Evolutionary conservation across 768 basidiomycete genomes (phyloP).

Genomic region (Naganishia vaughanmartiniae): DNA sequence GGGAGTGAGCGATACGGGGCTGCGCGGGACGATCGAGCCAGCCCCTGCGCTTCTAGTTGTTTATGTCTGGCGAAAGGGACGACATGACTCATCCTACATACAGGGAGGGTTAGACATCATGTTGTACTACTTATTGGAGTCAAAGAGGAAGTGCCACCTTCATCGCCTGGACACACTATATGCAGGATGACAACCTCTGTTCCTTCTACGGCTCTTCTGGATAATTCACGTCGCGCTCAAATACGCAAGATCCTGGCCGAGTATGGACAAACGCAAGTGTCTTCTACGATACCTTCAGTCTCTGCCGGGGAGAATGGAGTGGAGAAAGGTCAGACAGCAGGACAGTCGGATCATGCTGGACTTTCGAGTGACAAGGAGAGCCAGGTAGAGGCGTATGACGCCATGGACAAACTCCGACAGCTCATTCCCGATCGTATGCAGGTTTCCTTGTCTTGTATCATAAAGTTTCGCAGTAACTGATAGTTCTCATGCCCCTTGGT

Average conservation of each 20-base stretch:
- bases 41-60: conserved; percentile 6
- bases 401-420: conserved; percentile 20
- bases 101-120: too few species aligned
- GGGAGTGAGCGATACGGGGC: conserved; percentile 6
- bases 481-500: background rate
- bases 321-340: background rate
- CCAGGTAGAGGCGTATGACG: background rate
- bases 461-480: background rate
- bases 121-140: background rate
- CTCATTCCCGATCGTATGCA: conserved; percentile 19
- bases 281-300: background rate
- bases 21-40: conserved; percentile 19
- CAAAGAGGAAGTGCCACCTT: background rate
- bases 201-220: background rate
- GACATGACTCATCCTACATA: conserved; percentile 20
- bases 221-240: conserved; percentile 7
- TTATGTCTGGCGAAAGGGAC: background rate
- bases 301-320: background rate
- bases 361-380: background rate
- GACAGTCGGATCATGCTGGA: background rate
- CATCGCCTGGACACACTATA: background rate
- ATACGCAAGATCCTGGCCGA: conserved; percentile 13
- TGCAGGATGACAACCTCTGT: background rate
- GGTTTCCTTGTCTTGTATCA: background rate
- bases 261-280: conserved; percentile 10